Evolutionary conservation across 2,329 filamentous ascomycete genomes (phyloP).

Genomic region (Nectriaceae sp.): DNA sequence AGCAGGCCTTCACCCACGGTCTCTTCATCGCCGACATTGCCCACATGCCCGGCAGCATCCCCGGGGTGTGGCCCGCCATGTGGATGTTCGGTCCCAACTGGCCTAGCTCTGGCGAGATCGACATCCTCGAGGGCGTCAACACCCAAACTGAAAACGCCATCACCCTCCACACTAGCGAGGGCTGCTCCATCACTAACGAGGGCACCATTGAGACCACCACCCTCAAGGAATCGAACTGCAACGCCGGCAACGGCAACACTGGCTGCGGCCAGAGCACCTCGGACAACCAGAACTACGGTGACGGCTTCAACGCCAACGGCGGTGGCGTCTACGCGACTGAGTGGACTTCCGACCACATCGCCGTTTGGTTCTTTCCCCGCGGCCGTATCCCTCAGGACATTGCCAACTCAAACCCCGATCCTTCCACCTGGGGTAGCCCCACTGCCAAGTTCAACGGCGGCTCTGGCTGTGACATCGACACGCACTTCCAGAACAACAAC

Average conservation of each 20-base stretch:
- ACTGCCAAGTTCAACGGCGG: conserved; percentile 66
- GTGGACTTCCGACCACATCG: conserved; percentile 73
- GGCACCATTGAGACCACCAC: conserved; percentile 48
- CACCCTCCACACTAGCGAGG: conserved; percentile 66
- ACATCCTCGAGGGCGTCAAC: conserved; percentile 80
- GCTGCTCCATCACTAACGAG: conserved; percentile 57
- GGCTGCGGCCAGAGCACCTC: conserved; percentile 62
- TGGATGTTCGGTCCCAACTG: conserved; percentile 69
- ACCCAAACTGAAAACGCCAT: conserved; percentile 58
- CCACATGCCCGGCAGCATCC: conserved; percentile 74
- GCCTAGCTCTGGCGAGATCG: conserved; percentile 73
- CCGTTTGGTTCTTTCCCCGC: conserved; percentile 81
- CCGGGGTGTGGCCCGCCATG: conserved; percentile 77
- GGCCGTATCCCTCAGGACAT: conserved; percentile 65
- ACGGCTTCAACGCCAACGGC: conserved; percentile 68
- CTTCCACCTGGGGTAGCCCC: conserved; percentile 68
- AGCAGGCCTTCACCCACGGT: conserved; percentile 65
- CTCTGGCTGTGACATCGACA: conserved; percentile 69
- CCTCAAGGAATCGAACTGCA: conserved; percentile 57
- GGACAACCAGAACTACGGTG: conserved; percentile 60
- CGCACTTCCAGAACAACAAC: conserved; percentile 70
- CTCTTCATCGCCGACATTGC: conserved; percentile 73
- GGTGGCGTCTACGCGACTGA: conserved; percentile 76
- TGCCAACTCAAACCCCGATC: conserved; percentile 59
- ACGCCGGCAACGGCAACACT: conserved; percentile 48